Base-by-base conservation (phyloP, 176 grass and related monocot species). In the Metroxylon sagu region DNA sequence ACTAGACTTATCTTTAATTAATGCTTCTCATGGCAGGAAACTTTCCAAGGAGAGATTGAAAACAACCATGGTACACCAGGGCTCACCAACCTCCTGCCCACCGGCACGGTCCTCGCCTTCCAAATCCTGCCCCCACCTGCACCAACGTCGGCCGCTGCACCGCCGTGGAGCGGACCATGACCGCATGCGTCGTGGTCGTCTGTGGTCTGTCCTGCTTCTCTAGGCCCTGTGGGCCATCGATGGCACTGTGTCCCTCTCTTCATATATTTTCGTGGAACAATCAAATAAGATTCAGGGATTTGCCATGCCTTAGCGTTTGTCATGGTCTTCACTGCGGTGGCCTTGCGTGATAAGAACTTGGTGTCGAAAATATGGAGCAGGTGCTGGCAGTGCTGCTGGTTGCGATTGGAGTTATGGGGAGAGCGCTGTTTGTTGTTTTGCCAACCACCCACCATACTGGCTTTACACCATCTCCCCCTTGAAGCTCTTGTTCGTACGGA, bases 1-100 rank as follows among this genome's bases (percentile, higher is more conserved):
- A 23, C 1, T 23, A 23, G 21, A 23, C 21, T 23, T 1, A 23
- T 23, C 21, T 23, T 23, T 23, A 23, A 23, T 23, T 23, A 23
- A 23, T 23, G 21, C 21, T 23, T 23, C 21, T 23, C 21, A 23
- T 23, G 21, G 21, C 21, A 23, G 21, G 21, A 23, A 23, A 23
- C 21, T 0, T 23, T 23, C 21, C 21, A 23, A 0, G 21, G 21
- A 23, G 21, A 23, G 21, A 0, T 23, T 1, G 21, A 23, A 23
- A 23, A 23, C 21, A 23, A 23, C 21, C 21, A 23, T 23, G 21
- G 21, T 23, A 1, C 1, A 0, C 21, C 21, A 23, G 21, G 21
- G 21, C 81, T 96, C 17, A 83, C 83, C 4, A 96, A 82, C 71
- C 83, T 79, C 83, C 83, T 90, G 14, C 86, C 91, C 0, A 96